A percentile compares a stretch with the other conserved stretches of the same genome.
phyloP scores from a whole-genome alignment of 352 stramenopile genomes.

The Phytophthora europaea region DNA sequence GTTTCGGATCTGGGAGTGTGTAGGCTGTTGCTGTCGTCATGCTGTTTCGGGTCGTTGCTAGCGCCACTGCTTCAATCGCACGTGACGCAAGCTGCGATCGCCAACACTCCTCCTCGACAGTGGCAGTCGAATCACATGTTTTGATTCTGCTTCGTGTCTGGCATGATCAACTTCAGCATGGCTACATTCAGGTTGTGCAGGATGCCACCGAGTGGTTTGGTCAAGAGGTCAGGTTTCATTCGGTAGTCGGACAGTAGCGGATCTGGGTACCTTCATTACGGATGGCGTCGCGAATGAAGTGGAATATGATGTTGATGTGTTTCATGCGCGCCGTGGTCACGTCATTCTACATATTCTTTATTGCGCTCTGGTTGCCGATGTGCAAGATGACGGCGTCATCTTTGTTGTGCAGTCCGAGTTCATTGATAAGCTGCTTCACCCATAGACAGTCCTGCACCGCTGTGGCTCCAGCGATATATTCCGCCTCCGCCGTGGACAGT shows the following conservation, averaged over 20 bases:
- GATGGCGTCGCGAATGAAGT: slow-evolving; percentile 4
- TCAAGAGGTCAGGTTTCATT: slow-evolving; percentile 8
- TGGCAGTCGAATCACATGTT: neutral
- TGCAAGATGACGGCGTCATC: too few species aligned
- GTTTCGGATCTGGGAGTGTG: neutral
- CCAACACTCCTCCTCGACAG: slow-evolving; percentile 4
- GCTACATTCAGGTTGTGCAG: neutral
- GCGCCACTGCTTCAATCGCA: too few species aligned
- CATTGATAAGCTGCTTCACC: slow-evolving; percentile 6
- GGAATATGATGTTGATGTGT: slow-evolving; percentile 12
- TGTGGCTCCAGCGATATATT: slow-evolving; percentile 12
- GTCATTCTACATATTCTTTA: too few species aligned
- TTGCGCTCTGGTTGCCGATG: too few species aligned
- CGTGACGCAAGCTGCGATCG: too few species aligned
- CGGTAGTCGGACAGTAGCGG: slow-evolving; percentile 10
- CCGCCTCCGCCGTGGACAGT: slow-evolving; percentile 11
- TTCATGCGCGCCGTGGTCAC: slow-evolving; percentile 13
- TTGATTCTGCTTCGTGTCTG: neutral
- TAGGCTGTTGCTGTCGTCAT: neutral
- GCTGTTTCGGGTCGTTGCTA: too few species aligned
- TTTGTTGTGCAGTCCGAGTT: slow-evolving; percentile 7
- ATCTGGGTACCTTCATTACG: neutral
- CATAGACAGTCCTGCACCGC: slow-evolving; percentile 23
- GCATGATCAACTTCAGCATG: neutral
- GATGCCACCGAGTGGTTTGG: slow-evolving; percentile 1